These are phyloP conservation scores for Cucurbita pepo DNA, from an alignment of 306 rosid species.

Conservation along the genomic window DNA sequence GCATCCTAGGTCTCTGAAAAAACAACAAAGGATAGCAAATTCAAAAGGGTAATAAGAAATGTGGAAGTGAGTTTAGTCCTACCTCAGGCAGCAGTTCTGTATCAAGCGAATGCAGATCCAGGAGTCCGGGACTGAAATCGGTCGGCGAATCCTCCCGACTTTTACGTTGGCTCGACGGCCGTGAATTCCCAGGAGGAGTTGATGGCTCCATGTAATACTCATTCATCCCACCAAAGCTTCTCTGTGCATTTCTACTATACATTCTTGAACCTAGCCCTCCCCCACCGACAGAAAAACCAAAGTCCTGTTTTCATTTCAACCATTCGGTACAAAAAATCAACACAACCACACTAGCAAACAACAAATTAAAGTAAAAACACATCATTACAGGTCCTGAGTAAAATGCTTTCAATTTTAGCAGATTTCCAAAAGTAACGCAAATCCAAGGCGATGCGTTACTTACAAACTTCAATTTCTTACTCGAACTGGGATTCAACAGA, in stretches of 20 bases:
- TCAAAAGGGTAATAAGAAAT: background rate
- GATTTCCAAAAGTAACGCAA: background rate
- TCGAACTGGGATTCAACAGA: background rate
- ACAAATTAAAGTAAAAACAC: background rate
- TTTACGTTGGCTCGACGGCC: constrained; percentile 30
- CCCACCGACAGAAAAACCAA: constrained; percentile 38
- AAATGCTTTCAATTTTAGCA: background rate
- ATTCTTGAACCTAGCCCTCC: constrained; percentile 67
- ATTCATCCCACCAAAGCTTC: constrained; percentile 41
- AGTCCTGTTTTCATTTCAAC: constrained; percentile 51
- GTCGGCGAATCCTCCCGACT: constrained; percentile 51
- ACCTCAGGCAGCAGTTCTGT: constrained; percentile 95
- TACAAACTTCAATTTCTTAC: background rate
- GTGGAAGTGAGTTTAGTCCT: background rate
- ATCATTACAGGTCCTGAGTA: background rate
- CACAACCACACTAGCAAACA: constrained; percentile 17
- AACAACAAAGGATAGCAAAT: background rate
- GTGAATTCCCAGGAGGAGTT: constrained; percentile 53
- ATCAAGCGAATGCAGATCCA: constrained; percentile 93
- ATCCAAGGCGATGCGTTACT: background rate
- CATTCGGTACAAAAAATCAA: constrained; percentile 3
- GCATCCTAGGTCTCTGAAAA: background rate
- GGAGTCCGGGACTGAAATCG: constrained; percentile 87
- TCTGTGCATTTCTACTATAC: constrained; percentile 56
- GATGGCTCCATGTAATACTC: constrained; percentile 71